These are phyloP conservation scores for Macrolepiota fuliginosa DNA, from an alignment of 768 basidiomycete genomes.

Conservation along the genomic window DNA sequence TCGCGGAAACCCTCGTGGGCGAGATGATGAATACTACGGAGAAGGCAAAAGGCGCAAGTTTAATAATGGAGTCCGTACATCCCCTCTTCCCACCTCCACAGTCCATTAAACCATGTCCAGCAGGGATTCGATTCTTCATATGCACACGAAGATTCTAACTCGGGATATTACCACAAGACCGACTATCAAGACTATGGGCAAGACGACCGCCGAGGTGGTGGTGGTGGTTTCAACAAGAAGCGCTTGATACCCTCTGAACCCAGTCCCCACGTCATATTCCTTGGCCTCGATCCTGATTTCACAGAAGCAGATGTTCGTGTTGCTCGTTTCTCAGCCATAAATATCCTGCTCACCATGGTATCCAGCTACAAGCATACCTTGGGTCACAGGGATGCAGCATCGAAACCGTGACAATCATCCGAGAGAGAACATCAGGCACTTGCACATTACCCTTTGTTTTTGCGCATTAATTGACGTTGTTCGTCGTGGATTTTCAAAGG, in stretches of 20 bases:
- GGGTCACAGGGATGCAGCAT: conserved; percentile 68
- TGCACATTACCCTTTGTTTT: conserved; percentile 75
- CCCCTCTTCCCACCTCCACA: neutral
- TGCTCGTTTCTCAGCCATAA: conserved; percentile 28
- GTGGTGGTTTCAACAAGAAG: conserved; percentile 58
- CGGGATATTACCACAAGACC: conserved; percentile 27
- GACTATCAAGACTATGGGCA: conserved; percentile 46
- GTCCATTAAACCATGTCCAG: conserved; percentile 42
- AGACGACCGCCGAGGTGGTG: conserved; percentile 49
- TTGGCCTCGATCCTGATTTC: conserved; percentile 90
- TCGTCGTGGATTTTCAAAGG: conserved; percentile 74
- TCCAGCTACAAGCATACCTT: conserved; percentile 79
- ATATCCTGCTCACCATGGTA: conserved; percentile 19
- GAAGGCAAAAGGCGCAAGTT: conserved; percentile 80
- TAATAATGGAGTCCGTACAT: conserved; percentile 64
- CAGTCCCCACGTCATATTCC: conserved; percentile 92
- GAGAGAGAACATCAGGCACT: conserved; percentile 96
- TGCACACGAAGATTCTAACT: conserved; percentile 12
- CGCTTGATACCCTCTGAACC: conserved; percentile 82
- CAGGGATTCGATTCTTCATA: conserved; percentile 15
- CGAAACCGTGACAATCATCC: conserved; percentile 92
- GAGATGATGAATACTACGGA: conserved; percentile 68
- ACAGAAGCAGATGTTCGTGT: conserved; percentile 85
- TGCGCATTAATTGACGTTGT: conserved; percentile 72
- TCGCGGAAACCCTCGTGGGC: conserved; percentile 42